Conservation (phyloP, 139 green algal species). For the Tetradesmus obliquus region DNA sequence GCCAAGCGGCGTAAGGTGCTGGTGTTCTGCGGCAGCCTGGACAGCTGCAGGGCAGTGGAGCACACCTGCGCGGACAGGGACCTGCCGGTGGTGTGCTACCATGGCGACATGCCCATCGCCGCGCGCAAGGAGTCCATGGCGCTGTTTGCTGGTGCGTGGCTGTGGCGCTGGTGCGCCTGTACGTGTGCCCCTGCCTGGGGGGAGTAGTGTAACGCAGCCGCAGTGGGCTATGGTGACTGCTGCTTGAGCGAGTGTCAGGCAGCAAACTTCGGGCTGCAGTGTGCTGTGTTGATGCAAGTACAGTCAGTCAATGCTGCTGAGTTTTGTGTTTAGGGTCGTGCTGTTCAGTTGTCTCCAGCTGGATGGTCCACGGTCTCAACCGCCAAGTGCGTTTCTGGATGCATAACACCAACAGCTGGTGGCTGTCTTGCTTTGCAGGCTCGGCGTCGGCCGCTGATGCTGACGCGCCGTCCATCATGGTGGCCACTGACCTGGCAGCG, state of each 20-base stretch:
- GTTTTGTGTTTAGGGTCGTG: too few species aligned
- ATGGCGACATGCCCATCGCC: constrained; percentile 85
- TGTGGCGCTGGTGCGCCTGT: neutral
- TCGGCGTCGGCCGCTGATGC: neutral
- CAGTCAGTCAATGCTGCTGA: too few species aligned
- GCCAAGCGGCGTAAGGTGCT: constrained; percentile 60
- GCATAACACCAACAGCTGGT: neutral
- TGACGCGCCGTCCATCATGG: constrained; percentile 54
- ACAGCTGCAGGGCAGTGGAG: constrained; percentile 90
- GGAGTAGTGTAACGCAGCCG: too few species aligned
- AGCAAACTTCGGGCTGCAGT: too few species aligned
- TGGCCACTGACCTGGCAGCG: constrained; percentile 96
- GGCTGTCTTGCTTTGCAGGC: neutral
- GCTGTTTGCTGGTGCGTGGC: constrained; percentile 56
- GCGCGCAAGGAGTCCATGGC: constrained; percentile 66
- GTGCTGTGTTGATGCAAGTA: too few species aligned
- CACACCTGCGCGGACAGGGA: constrained; percentile 81
- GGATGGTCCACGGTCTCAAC: too few species aligned
- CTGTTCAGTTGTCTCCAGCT: too few species aligned
- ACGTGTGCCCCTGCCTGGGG: too few species aligned
- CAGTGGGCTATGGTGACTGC: too few species aligned
- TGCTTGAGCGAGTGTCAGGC: too few species aligned
- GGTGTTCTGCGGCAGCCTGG: constrained; percentile 97
- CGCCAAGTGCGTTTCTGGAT: too few species aligned
- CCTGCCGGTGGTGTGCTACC: constrained; percentile 88